These are phyloP conservation scores for Botrytis sinoallii DNA, from an alignment of 2,329 filamentous ascomycete genomes.

Conservation along the genomic window DNA sequence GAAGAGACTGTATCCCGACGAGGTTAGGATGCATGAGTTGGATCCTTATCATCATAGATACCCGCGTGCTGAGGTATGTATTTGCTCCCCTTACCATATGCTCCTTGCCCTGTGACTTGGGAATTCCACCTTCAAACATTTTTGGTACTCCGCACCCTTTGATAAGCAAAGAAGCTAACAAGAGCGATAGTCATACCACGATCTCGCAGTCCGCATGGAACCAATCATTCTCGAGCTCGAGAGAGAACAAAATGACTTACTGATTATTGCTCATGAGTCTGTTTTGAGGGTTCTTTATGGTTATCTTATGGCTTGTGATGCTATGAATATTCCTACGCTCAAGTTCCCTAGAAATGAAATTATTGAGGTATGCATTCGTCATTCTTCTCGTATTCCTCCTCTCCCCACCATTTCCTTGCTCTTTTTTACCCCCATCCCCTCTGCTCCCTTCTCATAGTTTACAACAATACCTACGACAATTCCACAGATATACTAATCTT, in stretches of 20 bases:
- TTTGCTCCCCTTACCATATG: no score
- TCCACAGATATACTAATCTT: not conserved
- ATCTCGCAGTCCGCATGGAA: constrained; percentile 94
- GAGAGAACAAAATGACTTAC: constrained; percentile 92
- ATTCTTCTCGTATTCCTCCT: no score
- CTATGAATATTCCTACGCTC: constrained; percentile 87
- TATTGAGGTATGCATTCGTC: constrained; percentile 63
- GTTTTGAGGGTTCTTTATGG: constrained; percentile 96
- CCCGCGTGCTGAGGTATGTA: constrained; percentile 78
- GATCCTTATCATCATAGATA: constrained; percentile 98
- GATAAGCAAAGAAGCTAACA: not conserved
- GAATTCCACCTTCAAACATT: not conserved
- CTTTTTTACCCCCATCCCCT: no score
- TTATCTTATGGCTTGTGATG: constrained; percentile 97
- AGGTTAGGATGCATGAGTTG: constrained; percentile 86
- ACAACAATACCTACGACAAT: not conserved
- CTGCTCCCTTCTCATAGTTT: not conserved
- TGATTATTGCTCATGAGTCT: constrained; percentile 97
- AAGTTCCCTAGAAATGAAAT: constrained; percentile 96
- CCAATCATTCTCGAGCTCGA: constrained; percentile 97
- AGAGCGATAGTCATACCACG: constrained; percentile 78
- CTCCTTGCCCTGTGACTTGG: not conserved
- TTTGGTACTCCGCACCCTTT: not conserved
- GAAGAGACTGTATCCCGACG: constrained; percentile 78
- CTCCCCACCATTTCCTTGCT: not conserved